These are phyloP conservation scores for Ilyonectria robusta DNA, from an alignment of 2,329 filamentous ascomycete species.

Conservation along the genomic window DNA sequence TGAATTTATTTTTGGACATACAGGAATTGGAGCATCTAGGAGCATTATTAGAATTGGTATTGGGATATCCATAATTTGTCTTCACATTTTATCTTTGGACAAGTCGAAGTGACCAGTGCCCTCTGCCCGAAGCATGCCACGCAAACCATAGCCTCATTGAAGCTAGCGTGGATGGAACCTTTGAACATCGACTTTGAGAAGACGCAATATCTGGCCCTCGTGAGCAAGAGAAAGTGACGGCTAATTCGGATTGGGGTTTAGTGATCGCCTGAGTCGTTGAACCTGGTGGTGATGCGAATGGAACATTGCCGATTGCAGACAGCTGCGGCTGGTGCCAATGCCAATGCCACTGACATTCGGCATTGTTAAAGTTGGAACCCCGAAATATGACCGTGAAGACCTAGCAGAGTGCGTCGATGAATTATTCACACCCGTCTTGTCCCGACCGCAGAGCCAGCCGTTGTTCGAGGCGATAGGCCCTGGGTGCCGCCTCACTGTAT, in stretches of 20 bases:
- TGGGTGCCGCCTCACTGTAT: conserved; percentile 25
- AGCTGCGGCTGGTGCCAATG: not conserved
- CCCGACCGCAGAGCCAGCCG: conserved; percentile 16
- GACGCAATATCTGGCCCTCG: not conserved
- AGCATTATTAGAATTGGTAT: conserved; percentile 31
- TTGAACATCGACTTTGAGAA: not conserved
- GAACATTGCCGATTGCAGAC: not conserved
- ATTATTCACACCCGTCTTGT: not conserved
- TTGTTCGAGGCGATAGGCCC: conserved; percentile 23
- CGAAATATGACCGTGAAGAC: conserved; percentile 24
- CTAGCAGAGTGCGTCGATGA: not conserved
- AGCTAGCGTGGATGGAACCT: not conserved
- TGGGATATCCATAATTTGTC: conserved; percentile 23
- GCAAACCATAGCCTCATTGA: not conserved
- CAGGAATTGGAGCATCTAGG: conserved; percentile 32
- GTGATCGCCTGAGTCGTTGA: not conserved
- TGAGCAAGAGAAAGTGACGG: not conserved
- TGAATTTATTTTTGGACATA: conserved; percentile 35
- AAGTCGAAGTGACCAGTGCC: not conserved
- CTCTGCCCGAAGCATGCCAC: not conserved
- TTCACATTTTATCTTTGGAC: not conserved
- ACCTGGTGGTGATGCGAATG: not conserved
- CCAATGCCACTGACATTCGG: not conserved
- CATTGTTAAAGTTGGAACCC: not conserved
- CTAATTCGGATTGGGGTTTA: not conserved